Conservation (phyloP, 305 asterid species). For the Vinca major region DNA sequence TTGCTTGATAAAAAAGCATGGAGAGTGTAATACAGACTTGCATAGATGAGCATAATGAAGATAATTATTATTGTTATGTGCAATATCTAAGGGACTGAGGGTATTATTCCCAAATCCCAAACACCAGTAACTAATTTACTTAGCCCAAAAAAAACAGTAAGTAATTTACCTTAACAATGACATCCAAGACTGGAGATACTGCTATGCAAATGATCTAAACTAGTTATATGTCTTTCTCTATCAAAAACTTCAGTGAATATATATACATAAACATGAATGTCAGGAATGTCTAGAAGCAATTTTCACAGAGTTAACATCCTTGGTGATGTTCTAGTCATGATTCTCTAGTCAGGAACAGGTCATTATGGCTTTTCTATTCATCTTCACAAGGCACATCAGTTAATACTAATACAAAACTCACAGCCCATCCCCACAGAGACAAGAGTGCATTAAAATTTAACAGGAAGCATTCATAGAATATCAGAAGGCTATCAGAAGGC, state of each 20-base stretch:
- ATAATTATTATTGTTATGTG: background rate
- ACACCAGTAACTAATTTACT: too few species aligned
- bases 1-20: background rate
- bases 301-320: background rate
- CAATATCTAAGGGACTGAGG: background rate
- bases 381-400: background rate
- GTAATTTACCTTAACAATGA: background rate
- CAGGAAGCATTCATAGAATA: background rate
- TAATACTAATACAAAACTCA: background rate
- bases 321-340: background rate
- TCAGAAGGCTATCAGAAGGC: background rate
- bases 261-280: background rate
- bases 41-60: background rate
- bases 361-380: background rate
- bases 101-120: background rate
- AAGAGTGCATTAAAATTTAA: background rate
- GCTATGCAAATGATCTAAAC: background rate
- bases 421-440: background rate
- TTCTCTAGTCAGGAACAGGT: background rate
- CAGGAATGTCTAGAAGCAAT: background rate
- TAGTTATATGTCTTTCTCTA: background rate
- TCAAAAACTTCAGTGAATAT: background rate
- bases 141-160: too few species aligned
- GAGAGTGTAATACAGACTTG: background rate
- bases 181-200: background rate